phyloP scores from a whole-genome alignment of 345 rosid genomes.

The Durio zibethinus region DNA sequence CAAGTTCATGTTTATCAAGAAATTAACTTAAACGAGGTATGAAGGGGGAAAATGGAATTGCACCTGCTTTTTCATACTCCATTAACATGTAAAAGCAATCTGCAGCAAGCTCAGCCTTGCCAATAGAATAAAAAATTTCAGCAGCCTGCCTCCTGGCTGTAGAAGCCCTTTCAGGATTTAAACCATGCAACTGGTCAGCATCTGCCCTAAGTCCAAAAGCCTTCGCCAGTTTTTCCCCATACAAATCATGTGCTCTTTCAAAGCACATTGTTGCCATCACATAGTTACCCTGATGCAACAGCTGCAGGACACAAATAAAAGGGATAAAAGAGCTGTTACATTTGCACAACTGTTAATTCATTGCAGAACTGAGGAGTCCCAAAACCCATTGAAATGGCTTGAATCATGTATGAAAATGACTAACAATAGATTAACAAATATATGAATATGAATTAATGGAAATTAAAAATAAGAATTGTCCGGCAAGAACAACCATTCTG shows the following conservation, averaged over 20 bases:
- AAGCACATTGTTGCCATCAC: slow-evolving; percentile 51
- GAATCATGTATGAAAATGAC: not conserved
- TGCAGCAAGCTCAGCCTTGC: slow-evolving; percentile 41
- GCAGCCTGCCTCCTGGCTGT: slow-evolving; percentile 43
- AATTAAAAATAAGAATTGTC: not conserved
- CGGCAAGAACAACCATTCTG: not conserved
- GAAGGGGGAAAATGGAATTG: not conserved
- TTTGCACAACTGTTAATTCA: not conserved
- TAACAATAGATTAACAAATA: not conserved
- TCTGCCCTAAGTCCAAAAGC: slow-evolving; percentile 41
- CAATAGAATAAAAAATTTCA: slow-evolving; percentile 39
- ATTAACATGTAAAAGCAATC: slow-evolving; percentile 35
- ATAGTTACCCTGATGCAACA: slow-evolving; percentile 37
- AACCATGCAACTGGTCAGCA: slow-evolving; percentile 35
- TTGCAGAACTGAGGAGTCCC: not conserved
- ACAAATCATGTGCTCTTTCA: slow-evolving; percentile 38
- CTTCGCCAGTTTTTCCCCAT: slow-evolving; percentile 41
- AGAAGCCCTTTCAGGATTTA: slow-evolving; percentile 36
- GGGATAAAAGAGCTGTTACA: not conserved
- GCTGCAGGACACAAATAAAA: slow-evolving; percentile 27
- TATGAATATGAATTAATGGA: not conserved
- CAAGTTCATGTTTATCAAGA: not conserved
- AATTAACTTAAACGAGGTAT: not conserved
- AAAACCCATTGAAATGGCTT: not conserved
- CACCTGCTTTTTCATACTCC: slow-evolving; percentile 43